Conservation (phyloP, 2,329 filamentous ascomycete genomes). For the Chrysoporthe puriensis region DNA sequence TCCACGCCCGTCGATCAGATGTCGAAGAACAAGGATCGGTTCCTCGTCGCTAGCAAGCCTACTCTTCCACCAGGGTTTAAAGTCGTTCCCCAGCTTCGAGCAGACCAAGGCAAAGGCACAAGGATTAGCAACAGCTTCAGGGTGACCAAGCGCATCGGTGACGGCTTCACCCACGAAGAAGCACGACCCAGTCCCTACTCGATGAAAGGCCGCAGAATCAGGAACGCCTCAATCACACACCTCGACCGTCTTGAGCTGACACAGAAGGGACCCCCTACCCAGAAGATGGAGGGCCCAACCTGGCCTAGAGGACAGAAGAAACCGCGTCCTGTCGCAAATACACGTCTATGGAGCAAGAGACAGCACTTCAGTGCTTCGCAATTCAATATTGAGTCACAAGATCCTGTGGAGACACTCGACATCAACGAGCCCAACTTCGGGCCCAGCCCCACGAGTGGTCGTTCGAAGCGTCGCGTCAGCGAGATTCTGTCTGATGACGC, state of each 20-base stretch:
- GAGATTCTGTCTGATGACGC: neutral
- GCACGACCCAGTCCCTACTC: conserved; percentile 9
- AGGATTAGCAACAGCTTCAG: neutral
- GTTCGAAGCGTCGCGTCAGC: neutral
- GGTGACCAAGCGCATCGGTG: conserved; percentile 4
- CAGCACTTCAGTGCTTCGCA: conserved; percentile 19
- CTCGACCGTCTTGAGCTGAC: conserved; percentile 32
- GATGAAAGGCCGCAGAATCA: conserved; percentile 18
- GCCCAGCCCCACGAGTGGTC: neutral
- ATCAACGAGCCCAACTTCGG: neutral
- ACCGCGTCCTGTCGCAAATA: neutral
- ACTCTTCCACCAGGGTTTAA: conserved; percentile 31
- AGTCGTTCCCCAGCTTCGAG: conserved; percentile 26
- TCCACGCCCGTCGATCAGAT: conserved; percentile 7
- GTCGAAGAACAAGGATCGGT: conserved; percentile 25
- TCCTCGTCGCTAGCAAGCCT: neutral
- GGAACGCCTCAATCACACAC: neutral
- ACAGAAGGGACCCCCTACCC: conserved; percentile 23
- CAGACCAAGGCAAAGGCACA: neutral
- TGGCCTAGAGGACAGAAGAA: conserved; percentile 23
- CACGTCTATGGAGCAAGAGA: neutral
- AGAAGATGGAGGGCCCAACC: conserved; percentile 16
- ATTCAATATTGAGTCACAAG: conserved; percentile 11
- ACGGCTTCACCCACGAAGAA: conserved; percentile 26
- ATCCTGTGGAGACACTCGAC: conserved; percentile 4